Evolutionary conservation across 169 alveolate genomes (phyloP).

Genomic region (Plasmodium inui): DNA sequence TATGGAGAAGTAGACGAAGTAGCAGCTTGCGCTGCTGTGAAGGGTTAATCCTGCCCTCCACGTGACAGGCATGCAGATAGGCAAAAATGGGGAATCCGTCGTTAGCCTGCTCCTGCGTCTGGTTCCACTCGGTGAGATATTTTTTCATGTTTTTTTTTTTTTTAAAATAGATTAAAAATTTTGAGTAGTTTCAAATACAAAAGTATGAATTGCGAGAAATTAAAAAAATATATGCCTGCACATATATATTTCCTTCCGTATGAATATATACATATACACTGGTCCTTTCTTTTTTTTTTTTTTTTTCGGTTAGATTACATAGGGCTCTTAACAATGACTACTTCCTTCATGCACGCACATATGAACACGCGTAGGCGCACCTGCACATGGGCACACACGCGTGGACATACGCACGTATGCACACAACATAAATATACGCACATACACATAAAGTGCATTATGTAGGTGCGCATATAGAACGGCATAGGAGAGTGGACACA

Average conservation of each 20-base stretch:
- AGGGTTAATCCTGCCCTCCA: neutral
- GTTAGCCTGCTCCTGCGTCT: neutral
- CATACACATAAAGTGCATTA: neutral
- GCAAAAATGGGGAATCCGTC: neutral
- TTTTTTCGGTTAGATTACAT: neutral
- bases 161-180: neutral
- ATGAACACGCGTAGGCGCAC: neutral
- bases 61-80: neutral
- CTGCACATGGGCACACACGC: neutral
- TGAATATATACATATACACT: neutral
- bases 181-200: constrained; percentile 6
- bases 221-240: neutral
- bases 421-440: neutral
- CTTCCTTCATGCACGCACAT: neutral
- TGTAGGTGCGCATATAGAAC: constrained; percentile 1
- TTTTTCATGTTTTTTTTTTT: neutral
- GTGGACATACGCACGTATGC: constrained; percentile 5
- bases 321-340: neutral
- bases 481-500: neutral
- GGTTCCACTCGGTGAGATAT: neutral
- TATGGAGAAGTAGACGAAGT: neutral
- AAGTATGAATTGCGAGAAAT: constrained; percentile 1
- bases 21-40: neutral
- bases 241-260: constrained; percentile 1
- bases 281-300: neutral